Evolutionary conservation across 2,329 filamentous ascomycete genomes (phyloP).

Genomic region (Thielaviopsis musarum): DNA sequence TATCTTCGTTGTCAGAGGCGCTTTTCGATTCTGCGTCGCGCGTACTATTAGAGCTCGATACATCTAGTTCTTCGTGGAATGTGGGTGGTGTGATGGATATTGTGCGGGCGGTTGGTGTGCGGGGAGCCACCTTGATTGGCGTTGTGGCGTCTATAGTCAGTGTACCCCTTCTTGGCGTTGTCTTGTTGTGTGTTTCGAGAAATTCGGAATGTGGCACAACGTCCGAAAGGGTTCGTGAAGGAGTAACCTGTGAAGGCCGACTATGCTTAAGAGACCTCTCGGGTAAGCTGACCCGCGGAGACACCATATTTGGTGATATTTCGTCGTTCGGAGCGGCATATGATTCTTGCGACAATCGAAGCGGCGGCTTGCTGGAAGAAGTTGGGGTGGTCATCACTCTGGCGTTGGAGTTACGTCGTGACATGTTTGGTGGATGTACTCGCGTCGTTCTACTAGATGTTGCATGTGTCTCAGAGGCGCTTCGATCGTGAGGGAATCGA

Average conservation of each 20-base stretch:
- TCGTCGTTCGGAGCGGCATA: slow-evolving; percentile 18
- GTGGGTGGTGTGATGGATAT: slow-evolving; percentile 5
- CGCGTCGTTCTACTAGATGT: not conserved
- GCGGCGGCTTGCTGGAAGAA: slow-evolving; percentile 2
- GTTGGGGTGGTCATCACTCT: slow-evolving; percentile 14
- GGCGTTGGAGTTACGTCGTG: slow-evolving; percentile 15
- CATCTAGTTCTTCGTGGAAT: slow-evolving; percentile 9
- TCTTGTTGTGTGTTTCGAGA: slow-evolving; percentile 2
- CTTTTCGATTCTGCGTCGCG: slow-evolving; percentile 4
- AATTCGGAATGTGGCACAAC: slow-evolving; percentile 5
- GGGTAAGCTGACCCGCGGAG: slow-evolving; percentile 16
- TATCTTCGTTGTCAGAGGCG: not conserved
- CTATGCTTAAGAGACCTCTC: slow-evolving; percentile 3
- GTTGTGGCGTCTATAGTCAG: not conserved
- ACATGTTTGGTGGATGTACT: slow-evolving; percentile 4
- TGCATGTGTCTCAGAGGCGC: not conserved
- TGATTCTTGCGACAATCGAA: slow-evolving; percentile 18
- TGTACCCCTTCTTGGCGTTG: not conserved
- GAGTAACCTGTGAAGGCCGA: not conserved
- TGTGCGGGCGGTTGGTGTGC: not conserved
- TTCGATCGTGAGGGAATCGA: not conserved
- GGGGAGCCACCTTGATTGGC: not conserved
- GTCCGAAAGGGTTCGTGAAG: slow-evolving; percentile 1
- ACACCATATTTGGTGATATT: slow-evolving; percentile 17
- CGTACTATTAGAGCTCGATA: slow-evolving; percentile 6